Base-by-base conservation (phyloP, 2,329 filamentous ascomycete genomes). In the Stylonectria norvegica region DNA sequence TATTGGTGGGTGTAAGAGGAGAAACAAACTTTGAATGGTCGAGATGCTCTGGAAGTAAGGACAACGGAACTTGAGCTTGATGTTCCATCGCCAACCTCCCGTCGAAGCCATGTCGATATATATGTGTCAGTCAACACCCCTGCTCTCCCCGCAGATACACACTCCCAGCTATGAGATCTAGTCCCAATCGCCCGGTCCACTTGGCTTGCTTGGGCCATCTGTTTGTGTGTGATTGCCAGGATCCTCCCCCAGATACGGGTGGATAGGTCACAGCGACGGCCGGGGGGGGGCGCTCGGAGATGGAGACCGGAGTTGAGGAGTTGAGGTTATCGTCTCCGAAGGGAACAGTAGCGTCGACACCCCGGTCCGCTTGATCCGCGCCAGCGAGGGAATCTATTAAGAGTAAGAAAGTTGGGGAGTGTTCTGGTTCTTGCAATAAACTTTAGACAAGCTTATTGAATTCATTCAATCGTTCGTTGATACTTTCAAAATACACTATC, bases 221-320 rank as follows among this genome's bases (percentile, higher is more conserved):
- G 7, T 18, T 17, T 9, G 19, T 32, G 11, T 7, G 17, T 17
- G 16, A 8, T 9, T 32, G 15, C 30, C 16, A 16, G 30, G 17
- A 8, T 7, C 17, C 30, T 19, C 30, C 30, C 30, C 14, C 30
- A 32, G 30, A 32, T 32, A 32, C 30, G 30, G n/a, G 30, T 32
- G 30, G 30, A 18, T 19, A n/a, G 30, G 14, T 6, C 22, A 14
- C 7, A n/a, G 30, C 17, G n/a, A n/a, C n/a, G 30, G 7, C 19
- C 10, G 14, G 15, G 8, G 15, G 5, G 14, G 17, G 15, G 5
- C 5, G 17, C 19, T 32, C 15, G 30, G 30, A 32, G 30, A 32
- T 19, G 30, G 5, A 11, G 5, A 6, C n/a, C 30, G 30, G 30
- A 17, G 30, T 32, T 32, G 15, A 18, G 14, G n/a, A n/a, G n/a